Conservation (phyloP, 2,329 filamentous ascomycete species). For the Metarhizium rileyi region DNA sequence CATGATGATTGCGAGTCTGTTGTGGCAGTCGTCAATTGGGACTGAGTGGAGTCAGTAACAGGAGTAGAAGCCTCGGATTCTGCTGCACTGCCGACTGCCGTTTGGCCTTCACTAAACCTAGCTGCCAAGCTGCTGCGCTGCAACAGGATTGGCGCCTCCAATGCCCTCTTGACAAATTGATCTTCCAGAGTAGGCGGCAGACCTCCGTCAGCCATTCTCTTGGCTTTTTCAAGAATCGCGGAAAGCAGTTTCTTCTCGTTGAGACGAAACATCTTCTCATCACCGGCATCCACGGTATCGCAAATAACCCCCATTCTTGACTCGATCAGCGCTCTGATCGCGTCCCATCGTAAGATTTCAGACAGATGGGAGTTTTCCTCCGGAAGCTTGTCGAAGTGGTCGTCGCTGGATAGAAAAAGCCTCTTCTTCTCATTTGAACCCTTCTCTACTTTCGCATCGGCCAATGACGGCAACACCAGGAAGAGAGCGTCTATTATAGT, state of each 20-base stretch:
- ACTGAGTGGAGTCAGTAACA: conserved; percentile 24
- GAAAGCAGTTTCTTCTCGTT: conserved; percentile 60
- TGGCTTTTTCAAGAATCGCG: conserved; percentile 62
- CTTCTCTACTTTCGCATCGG: conserved; percentile 30
- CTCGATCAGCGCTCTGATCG: conserved; percentile 45
- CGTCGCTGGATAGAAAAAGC: conserved; percentile 59
- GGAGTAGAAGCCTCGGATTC: conserved; percentile 14
- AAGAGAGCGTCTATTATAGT: conserved; percentile 81
- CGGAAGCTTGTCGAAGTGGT: conserved; percentile 57
- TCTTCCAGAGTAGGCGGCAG: conserved; percentile 79
- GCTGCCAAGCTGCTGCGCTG: conserved; percentile 41
- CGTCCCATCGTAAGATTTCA: conserved; percentile 41
- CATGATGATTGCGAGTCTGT: conserved; percentile 24
- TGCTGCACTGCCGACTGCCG: conserved; percentile 5
- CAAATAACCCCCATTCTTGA: conserved; percentile 61
- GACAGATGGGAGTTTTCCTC: conserved; percentile 47
- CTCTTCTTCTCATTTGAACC: conserved; percentile 41
- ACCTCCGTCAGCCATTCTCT: conserved; percentile 50
- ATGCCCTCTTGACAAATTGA: conserved; percentile 63
- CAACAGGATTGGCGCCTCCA: conserved; percentile 67
- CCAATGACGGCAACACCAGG: conserved; percentile 65
- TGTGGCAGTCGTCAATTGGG: conserved; percentile 30
- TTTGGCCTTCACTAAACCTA: conserved; percentile 8
- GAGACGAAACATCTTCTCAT: conserved; percentile 77
- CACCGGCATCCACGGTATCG: conserved; percentile 73